Evolutionary conservation across 2,329 filamentous ascomycete species (phyloP), one percentile per base, ranked within the genome.

Genomic region (Ophiosphaerella herpotricha): DNA sequence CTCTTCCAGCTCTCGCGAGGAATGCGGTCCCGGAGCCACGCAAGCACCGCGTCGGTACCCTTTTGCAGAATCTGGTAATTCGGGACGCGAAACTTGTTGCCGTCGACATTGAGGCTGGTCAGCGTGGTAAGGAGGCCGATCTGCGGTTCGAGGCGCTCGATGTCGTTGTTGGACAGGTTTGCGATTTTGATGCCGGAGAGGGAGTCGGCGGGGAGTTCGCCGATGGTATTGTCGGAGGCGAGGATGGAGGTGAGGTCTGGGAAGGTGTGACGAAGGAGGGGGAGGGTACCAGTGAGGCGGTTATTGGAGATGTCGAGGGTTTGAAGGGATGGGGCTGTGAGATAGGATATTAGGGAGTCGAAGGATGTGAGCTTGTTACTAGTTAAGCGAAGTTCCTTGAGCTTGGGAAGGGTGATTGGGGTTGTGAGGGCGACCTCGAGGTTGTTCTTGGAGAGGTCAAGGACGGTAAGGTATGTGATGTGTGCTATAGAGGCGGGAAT

Each of bases 61-160:
- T 91, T 89, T 52, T 93, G 89, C 40, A 97, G 76, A 6, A 96
- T 82, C 55, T 88, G 89, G 77, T 88, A 92, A 48, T 89, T 85
- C 0, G 93, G 93, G 29, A 97, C 91, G 29, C 90, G 82, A 75
- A 97, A 97, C 29, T 86, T 82, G 70, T 97, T 97, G 0, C 91
- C 91, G 24, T 83, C 84, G 4, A 96, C 88, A 40, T 96, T 88
- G 8, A 97, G 77, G 46, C 79, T 82, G 73, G 79, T 88, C 77
- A 75, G 84, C 55, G 62, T 78, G 21, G 87, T 86, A 0, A 96
- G 78, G 11, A 96, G 77, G 0, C 93, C 93, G 9, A 97, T 80
- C 7, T 87, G 85, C 0, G 92, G 88, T 52, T 94, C 90, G 12
- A 97, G 77, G 39, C 85, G 83, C n/a, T 83, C 83, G 55, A 97